These are phyloP conservation scores for Rhynchospora tenuis DNA, from an alignment of 176 grass and related monocot genomes.

Conservation along the genomic window DNA sequence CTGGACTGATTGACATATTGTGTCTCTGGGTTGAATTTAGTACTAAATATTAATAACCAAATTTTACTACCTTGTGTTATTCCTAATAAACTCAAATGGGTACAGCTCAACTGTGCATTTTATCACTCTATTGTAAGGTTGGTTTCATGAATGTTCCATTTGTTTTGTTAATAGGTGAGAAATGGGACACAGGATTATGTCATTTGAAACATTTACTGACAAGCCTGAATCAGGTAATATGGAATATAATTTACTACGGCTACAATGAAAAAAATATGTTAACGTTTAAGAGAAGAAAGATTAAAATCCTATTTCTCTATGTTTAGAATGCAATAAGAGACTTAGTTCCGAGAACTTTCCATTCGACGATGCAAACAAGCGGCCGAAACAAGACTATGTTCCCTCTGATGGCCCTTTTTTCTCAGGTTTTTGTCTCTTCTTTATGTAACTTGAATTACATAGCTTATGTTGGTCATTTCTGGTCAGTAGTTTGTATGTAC, in stretches of 20 bases:
- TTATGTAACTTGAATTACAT: neutral
- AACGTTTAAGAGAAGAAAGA: neutral
- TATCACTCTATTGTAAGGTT: neutral
- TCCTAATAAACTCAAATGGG: neutral
- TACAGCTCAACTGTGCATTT: neutral
- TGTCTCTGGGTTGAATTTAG: neutral
- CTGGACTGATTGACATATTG: neutral
- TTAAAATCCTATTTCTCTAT: constrained; percentile 1
- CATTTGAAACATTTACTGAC: constrained; percentile 12
- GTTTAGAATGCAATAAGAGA: constrained; percentile 28
- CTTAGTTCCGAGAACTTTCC: constrained; percentile 3
- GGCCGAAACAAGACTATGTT: constrained; percentile 25
- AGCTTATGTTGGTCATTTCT: neutral
- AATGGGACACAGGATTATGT: constrained; percentile 6
- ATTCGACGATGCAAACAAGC: constrained; percentile 22
- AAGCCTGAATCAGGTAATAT: constrained; percentile 4
- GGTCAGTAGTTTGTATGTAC: neutral
- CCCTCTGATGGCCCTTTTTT: neutral
- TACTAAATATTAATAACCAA: neutral
- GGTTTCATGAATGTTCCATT: neutral
- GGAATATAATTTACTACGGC: neutral
- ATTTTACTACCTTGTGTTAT: no score
- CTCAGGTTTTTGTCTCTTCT: constrained; percentile 10
- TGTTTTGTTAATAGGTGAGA: neutral
- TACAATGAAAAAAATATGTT: neutral